phyloP scores from a whole-genome alignment of 345 rosid genomes.

The Laguncularia racemosa region DNA sequence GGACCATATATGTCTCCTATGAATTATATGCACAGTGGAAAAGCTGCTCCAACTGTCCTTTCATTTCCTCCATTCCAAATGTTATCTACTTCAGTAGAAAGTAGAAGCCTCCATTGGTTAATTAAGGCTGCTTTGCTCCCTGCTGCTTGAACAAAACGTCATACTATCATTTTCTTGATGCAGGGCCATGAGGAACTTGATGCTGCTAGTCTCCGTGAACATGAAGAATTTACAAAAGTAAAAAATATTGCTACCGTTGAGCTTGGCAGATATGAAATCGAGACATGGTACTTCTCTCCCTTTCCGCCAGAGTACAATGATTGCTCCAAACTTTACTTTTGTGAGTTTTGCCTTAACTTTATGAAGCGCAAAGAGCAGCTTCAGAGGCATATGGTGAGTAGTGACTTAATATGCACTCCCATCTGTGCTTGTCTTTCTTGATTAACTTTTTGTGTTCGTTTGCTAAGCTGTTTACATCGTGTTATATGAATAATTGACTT shows the following conservation, averaged over 20 bases:
- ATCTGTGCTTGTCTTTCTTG: background rate
- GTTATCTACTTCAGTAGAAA: too few species aligned
- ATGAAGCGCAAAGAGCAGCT: slow-evolving; percentile 99
- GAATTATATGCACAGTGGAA: too few species aligned
- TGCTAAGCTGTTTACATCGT: too few species aligned
- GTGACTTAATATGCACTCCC: slow-evolving; percentile 1
- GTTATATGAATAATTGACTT: too few species aligned
- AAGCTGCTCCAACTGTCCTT: too few species aligned
- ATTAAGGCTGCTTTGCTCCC: too few species aligned
- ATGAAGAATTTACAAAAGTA: slow-evolving; percentile 98
- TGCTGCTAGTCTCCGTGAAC: slow-evolving; percentile 99
- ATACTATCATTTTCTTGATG: background rate
- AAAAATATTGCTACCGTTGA: slow-evolving; percentile 96
- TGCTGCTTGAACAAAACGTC: too few species aligned
- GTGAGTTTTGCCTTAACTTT: slow-evolving; percentile 98
- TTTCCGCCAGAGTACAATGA: slow-evolving; percentile 98
- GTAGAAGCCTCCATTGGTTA: too few species aligned
- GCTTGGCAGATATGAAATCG: slow-evolving; percentile 98
- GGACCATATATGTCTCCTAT: too few species aligned
- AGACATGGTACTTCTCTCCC: slow-evolving; percentile 99
- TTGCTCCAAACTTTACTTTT: slow-evolving; percentile 85
- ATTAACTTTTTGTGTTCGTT: background rate
- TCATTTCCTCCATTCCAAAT: too few species aligned
- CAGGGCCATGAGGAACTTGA: slow-evolving; percentile 99
- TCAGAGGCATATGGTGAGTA: slow-evolving; percentile 97